Evolutionary conservation across 371 early-diverging fungal species (phyloP).

Genomic region (Furculomyces boomerangus): DNA sequence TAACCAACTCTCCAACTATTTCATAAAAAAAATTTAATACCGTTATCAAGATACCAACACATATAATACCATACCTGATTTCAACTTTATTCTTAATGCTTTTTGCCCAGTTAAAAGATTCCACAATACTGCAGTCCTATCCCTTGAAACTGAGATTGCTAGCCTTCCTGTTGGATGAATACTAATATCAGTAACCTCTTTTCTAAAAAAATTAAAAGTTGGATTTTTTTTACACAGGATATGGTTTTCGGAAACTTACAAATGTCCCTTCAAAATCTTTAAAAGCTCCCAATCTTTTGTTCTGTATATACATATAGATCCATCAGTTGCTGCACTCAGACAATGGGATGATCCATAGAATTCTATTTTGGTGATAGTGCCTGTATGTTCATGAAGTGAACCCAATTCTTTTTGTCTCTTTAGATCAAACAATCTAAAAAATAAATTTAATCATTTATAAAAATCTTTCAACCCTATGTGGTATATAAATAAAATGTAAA

Average conservation of each 20-base stretch:
- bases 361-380: slow-evolving; percentile 67
- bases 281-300: slow-evolving; percentile 92
- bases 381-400: slow-evolving; percentile 73
- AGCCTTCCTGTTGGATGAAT: slow-evolving; percentile 89
- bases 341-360: slow-evolving; percentile 70
- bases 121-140: slow-evolving; percentile 74
- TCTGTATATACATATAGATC: slow-evolving; percentile 68
- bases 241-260: too few species aligned
- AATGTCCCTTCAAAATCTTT: slow-evolving; percentile 81
- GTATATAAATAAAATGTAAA: not conserved
- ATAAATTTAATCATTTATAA: not conserved
- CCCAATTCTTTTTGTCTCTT: slow-evolving; percentile 78
- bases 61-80: not conserved
- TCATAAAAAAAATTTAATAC: not conserved
- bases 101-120: slow-evolving; percentile 72
- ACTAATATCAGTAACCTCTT: slow-evolving; percentile 49
- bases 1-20: not conserved
- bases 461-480: not conserved
- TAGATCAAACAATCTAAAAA: slow-evolving; percentile 59
- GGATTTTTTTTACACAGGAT: not conserved
- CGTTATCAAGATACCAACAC: not conserved
- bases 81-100: slow-evolving; percentile 27
- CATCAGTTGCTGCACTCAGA: slow-evolving; percentile 79
- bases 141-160: slow-evolving; percentile 60
- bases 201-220: slow-evolving; percentile 12